phyloP scores from a whole-genome alignment of 2,329 filamentous ascomycete species.

The Pyrenophora seminiperda region DNA sequence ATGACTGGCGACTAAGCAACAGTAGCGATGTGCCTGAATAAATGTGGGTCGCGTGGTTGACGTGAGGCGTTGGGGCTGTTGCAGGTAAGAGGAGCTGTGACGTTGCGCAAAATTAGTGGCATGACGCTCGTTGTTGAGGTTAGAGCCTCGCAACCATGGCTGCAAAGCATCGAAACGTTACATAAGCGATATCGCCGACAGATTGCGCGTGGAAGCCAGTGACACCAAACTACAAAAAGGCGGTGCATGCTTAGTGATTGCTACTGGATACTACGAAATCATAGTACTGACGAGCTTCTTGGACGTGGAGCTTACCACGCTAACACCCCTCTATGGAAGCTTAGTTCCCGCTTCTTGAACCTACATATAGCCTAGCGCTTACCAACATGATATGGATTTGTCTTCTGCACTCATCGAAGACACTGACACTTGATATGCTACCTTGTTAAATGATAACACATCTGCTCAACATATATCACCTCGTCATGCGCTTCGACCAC shows the following conservation, averaged over 20 bases:
- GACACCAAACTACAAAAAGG: constrained; percentile 1
- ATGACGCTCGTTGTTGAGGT: constrained; percentile 22
- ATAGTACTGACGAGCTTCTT: constrained; percentile 14
- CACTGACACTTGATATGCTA: too few species aligned
- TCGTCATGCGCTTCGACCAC: too few species aligned
- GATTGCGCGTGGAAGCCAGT: neutral
- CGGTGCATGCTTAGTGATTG: constrained; percentile 16
- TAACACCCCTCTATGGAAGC: constrained; percentile 37
- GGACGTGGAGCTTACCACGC: constrained; percentile 16
- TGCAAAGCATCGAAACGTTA: constrained; percentile 7
- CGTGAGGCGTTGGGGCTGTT: constrained; percentile 21
- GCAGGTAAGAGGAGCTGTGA: constrained; percentile 30
- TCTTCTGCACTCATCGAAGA: too few species aligned
- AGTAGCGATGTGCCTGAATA: constrained; percentile 16
- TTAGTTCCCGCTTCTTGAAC: constrained; percentile 39
- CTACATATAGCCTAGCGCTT: too few species aligned
- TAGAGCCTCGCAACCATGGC: constrained; percentile 9
- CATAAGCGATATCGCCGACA: constrained; percentile 7
- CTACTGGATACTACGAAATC: constrained; percentile 13
- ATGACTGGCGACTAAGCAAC: constrained; percentile 27
- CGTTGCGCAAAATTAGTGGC: constrained; percentile 35
- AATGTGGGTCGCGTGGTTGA: constrained; percentile 35
- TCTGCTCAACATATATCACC: too few species aligned
- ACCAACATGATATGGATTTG: too few species aligned
- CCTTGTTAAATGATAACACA: too few species aligned